phyloP scores from a whole-genome alignment of 108 stramenopile species.

The Cyclotella choctawhatcheeana region DNA sequence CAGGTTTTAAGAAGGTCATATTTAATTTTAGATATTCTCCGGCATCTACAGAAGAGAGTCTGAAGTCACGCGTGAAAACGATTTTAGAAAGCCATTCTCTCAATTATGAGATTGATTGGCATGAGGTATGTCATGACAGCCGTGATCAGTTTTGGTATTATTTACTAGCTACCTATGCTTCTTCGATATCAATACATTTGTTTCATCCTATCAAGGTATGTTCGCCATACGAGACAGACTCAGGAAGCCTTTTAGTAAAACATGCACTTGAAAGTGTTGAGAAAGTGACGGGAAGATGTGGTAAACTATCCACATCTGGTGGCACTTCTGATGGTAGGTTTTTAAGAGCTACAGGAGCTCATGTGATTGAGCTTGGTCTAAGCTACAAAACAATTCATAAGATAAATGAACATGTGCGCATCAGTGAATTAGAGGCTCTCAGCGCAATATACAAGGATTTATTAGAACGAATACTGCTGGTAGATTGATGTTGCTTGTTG shows the following conservation, averaged over 20 bases:
- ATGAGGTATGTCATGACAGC: not conserved
- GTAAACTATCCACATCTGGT: not conserved
- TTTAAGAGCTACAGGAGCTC: not conserved
- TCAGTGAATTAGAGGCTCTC: not conserved
- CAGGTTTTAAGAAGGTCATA: not conserved
- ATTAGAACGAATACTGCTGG: not conserved
- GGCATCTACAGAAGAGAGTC: not conserved
- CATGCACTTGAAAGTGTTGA: not conserved
- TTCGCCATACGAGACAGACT: not conserved
- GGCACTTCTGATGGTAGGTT: not conserved
- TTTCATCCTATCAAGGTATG: not conserved
- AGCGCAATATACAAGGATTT: not conserved
- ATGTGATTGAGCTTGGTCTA: not conserved
- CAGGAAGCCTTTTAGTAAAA: not conserved
- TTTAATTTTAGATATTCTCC: not conserved
- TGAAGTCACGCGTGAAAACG: not conserved
- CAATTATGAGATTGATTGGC: not conserved
- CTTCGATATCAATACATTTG: no score
- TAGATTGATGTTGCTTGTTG: no score
- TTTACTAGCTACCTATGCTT: no score
- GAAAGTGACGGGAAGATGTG: not conserved
- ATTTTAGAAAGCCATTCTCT: not conserved
- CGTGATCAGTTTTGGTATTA: no score
- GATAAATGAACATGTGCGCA: not conserved
- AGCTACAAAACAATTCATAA: not conserved